Conservation (phyloP, 2,329 filamentous ascomycete species). For the Curvularia hawaiiensis region DNA sequence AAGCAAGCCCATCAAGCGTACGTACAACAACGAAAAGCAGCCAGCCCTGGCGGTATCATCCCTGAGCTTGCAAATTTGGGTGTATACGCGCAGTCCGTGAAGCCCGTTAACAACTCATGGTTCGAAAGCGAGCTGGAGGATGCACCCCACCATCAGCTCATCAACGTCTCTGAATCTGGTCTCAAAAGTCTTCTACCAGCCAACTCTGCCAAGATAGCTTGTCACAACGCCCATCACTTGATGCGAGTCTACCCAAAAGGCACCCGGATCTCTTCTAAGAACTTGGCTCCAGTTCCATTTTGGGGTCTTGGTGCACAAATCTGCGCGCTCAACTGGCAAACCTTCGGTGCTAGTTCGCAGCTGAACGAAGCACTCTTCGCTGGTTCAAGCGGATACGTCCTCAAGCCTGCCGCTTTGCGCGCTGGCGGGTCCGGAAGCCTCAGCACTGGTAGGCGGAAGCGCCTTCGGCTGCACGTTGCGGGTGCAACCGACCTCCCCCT, state of each 20-base stretch:
- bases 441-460: slow-evolving; percentile 53
- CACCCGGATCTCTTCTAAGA: slow-evolving; percentile 69
- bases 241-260: slow-evolving; percentile 75
- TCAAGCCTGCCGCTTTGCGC: slow-evolving; percentile 67
- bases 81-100: slow-evolving; percentile 73
- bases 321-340: slow-evolving; percentile 73
- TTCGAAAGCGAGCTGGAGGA: slow-evolving; percentile 57
- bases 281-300: slow-evolving; percentile 66
- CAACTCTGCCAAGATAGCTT: slow-evolving; percentile 56
- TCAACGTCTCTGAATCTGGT: slow-evolving; percentile 71
- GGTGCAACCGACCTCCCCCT: slow-evolving; percentile 68
- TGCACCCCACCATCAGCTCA: slow-evolving; percentile 66
- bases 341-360: slow-evolving; percentile 68
- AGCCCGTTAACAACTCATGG: slow-evolving; percentile 70
- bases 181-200: slow-evolving; percentile 59
- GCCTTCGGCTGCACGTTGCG: slow-evolving; percentile 63
- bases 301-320: slow-evolving; percentile 73
- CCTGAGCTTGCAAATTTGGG: slow-evolving; percentile 69
- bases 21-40: slow-evolving; percentile 57
- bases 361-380: slow-evolving; percentile 71
- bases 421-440: slow-evolving; percentile 59
- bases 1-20: slow-evolving; percentile 60
- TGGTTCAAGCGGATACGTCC: slow-evolving; percentile 67
- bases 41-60: slow-evolving; percentile 59
- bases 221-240: slow-evolving; percentile 68